phyloP scores from a whole-genome alignment of 495 filamentous ascomycete genomes.

The Aspergillus olivimuriae region DNA sequence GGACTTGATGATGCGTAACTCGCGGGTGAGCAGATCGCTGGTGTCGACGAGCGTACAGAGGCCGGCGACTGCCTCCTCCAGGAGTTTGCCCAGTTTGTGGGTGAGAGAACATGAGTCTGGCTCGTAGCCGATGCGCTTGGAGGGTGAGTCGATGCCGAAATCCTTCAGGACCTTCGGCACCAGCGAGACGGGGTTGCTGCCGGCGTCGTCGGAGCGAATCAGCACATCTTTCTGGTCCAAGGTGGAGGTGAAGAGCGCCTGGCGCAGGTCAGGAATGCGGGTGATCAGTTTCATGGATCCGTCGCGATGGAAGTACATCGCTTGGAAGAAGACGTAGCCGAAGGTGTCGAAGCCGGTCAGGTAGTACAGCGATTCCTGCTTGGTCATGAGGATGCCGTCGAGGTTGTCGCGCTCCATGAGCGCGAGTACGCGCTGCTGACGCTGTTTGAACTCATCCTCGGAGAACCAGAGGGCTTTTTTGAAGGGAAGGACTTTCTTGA shows the following conservation, averaged over 20 bases:
- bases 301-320: constrained; percentile 22
- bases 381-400: constrained; percentile 20
- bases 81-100: constrained; percentile 12
- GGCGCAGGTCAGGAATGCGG: constrained; percentile 17
- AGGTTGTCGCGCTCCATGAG: constrained; percentile 21
- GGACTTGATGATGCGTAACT: constrained; percentile 19
- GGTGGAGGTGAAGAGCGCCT: constrained; percentile 19
- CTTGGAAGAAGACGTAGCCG: constrained; percentile 23
- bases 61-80: constrained; percentile 12
- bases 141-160: constrained; percentile 14
- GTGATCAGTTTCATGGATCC: constrained; percentile 18
- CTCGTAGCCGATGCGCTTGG: constrained; percentile 19
- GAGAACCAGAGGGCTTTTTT: constrained; percentile 17
- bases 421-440: constrained; percentile 7
- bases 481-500: constrained; percentile 17
- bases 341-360: constrained; percentile 21
- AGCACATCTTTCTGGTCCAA: constrained; percentile 16
- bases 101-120: constrained; percentile 16
- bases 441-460: constrained; percentile 12
- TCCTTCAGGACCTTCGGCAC: constrained; percentile 14
- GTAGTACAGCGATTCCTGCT: constrained; percentile 23
- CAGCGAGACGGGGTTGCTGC: constrained; percentile 18
- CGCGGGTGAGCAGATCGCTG: constrained; percentile 16
- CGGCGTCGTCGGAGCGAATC: constrained; percentile 18
- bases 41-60: constrained; percentile 16